phyloP scores from a whole-genome alignment of 768 basidiomycete genomes.

The Russula brevipes region DNA sequence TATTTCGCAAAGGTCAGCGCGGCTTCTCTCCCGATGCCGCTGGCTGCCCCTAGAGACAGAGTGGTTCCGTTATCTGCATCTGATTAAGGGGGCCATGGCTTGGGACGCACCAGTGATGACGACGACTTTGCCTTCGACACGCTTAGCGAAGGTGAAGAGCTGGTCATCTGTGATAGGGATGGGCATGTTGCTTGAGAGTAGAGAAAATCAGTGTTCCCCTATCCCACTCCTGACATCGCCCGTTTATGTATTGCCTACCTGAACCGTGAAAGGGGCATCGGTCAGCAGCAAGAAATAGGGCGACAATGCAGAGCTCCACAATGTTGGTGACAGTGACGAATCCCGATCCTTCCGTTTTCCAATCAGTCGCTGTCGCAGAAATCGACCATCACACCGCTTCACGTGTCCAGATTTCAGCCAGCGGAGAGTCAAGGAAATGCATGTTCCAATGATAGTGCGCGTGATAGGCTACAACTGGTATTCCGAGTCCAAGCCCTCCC shows the following conservation, averaged over 20 bases:
- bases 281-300: no score
- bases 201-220: no score
- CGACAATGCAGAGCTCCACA: no score
- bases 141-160: slow-evolving; percentile 8
- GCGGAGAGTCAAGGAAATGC: not conserved
- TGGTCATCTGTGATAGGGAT: slow-evolving; percentile 15
- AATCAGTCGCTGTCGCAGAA: no score
- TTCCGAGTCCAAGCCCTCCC: not conserved
- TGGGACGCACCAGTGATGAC: slow-evolving; percentile 15
- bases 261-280: no score
- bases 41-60: slow-evolving; percentile 17
- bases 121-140: slow-evolving; percentile 18
- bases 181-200: not conserved
- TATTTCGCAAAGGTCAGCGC: slow-evolving; percentile 48
- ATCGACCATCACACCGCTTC: not conserved
- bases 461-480: slow-evolving; percentile 8
- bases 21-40: slow-evolving; percentile 48
- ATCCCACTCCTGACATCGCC: not conserved
- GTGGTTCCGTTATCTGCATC: not conserved
- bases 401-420: not conserved
- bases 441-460: slow-evolving; percentile 7
- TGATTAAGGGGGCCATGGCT: not conserved
- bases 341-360: no score
- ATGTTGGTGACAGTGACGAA: no score
- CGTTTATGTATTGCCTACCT: not conserved